These are phyloP conservation scores for Hymenotorrendiella dingleyae DNA, from an alignment of 2,329 filamentous ascomycete species.

Conservation along the genomic window DNA sequence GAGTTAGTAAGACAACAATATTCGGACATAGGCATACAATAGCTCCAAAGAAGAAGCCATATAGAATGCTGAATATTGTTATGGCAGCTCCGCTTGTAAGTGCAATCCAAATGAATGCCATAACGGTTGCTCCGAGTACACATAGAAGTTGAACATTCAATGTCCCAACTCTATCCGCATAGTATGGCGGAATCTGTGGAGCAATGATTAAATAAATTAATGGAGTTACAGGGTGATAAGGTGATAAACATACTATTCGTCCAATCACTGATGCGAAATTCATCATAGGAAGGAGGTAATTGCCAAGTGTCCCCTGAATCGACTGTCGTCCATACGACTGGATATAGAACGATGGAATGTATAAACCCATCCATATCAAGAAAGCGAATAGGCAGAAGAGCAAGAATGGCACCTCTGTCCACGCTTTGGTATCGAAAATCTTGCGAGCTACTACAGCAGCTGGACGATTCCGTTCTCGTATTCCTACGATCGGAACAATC, in stretches of 20 bases:
- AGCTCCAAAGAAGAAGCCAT: slow-evolving; percentile 69
- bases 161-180: neutral
- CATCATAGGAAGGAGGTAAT: slow-evolving; percentile 1
- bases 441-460: neutral
- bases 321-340: neutral
- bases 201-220: neutral
- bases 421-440: neutral
- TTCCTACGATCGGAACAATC: neutral
- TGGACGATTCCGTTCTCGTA: neutral
- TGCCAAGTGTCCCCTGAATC: neutral
- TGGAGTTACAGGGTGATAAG: neutral
- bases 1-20: slow-evolving; percentile 6
- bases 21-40: neutral
- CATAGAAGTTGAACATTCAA: slow-evolving; percentile 10
- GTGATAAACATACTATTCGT: neutral
- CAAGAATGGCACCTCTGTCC: neutral
- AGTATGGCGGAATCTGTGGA: neutral
- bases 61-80: slow-evolving; percentile 66
- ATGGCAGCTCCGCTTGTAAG: slow-evolving; percentile 50
- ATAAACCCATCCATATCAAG: neutral
- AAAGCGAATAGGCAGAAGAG: neutral
- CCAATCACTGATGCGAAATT: neutral
- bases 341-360: slow-evolving; percentile 3
- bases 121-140: slow-evolving; percentile 1
- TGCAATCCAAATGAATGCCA: slow-evolving; percentile 38